These are phyloP conservation scores for Malassezia sympodialis DNA, from an alignment of 1,284 basidiomycete genomes.

Conservation along the genomic window DNA sequence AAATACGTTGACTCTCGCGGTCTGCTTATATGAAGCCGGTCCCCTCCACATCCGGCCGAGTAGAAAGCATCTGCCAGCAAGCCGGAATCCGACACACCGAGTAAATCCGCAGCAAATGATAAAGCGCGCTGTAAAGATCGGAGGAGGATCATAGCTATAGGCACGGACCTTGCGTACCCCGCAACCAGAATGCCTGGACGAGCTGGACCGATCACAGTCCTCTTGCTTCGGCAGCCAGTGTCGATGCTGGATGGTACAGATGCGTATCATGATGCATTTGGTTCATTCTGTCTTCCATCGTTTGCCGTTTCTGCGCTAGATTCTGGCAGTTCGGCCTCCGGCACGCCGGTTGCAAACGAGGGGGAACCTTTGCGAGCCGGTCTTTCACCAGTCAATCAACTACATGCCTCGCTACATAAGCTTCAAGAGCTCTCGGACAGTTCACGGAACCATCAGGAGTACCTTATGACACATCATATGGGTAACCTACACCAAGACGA, in stretches of 20 bases:
- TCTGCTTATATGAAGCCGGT: not conserved
- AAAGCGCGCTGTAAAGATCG: not conserved
- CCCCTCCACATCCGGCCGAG: not conserved
- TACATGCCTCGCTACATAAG: conserved; percentile 7
- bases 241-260: conserved; percentile 41
- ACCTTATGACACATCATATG: conserved; percentile 43
- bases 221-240: conserved; percentile 40
- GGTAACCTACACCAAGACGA: conserved; percentile 16
- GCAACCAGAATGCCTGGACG: not conserved
- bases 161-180: conserved; percentile 6
- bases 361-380: not conserved
- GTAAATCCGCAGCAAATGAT: not conserved
- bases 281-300: conserved; percentile 41
- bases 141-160: not conserved
- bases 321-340: conserved; percentile 35
- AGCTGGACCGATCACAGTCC: conserved; percentile 20
- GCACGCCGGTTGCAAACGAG: conserved; percentile 12
- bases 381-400: conserved; percentile 8
- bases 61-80: not conserved
- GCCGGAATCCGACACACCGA: not conserved
- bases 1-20: not conserved
- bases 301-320: conserved; percentile 40
- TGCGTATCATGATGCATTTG: conserved; percentile 45
- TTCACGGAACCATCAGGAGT: conserved; percentile 19
- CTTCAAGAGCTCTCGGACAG: conserved; percentile 18